Evolutionary conservation across 805 yeast genomes (phyloP).

Genomic region (Ascoidea asiatica): DNA sequence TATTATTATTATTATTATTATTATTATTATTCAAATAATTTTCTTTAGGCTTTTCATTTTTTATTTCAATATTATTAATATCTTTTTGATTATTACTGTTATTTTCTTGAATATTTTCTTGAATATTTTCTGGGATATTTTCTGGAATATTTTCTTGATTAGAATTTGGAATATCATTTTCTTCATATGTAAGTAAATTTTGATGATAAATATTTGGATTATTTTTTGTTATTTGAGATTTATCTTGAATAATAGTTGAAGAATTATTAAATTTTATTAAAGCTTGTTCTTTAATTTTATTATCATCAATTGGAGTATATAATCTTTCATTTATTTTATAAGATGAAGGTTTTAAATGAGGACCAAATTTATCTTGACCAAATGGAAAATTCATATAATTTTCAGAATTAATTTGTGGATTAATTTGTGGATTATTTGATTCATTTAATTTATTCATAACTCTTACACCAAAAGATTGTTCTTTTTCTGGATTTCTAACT

Average conservation of each 20-base stretch:
- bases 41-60: not conserved
- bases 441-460: not conserved
- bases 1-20: not conserved
- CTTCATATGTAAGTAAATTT: not conserved
- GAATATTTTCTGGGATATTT: not conserved
- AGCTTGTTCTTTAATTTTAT: too few relatives aligned
- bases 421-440: slow-evolving; percentile 1
- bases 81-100: not conserved
- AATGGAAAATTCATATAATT: too few relatives aligned
- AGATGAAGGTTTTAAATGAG: too few relatives aligned
- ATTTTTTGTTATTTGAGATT: too few relatives aligned
- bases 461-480: not conserved
- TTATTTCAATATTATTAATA: not conserved
- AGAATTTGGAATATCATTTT: not conserved
- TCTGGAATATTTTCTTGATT: not conserved
- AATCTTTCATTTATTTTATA: too few relatives aligned
- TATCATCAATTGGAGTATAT: too few relatives aligned
- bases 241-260: too few relatives aligned
- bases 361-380: too few relatives aligned
- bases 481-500: slow-evolving; percentile 16
- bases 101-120: not conserved
- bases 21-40: not conserved
- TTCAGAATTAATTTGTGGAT: too few relatives aligned
- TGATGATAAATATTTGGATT: too few relatives aligned
- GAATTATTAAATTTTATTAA: too few relatives aligned